Evolutionary conservation across 371 early-diverging fungal species (phyloP).

Genomic region (Zychaea mexicana): DNA sequence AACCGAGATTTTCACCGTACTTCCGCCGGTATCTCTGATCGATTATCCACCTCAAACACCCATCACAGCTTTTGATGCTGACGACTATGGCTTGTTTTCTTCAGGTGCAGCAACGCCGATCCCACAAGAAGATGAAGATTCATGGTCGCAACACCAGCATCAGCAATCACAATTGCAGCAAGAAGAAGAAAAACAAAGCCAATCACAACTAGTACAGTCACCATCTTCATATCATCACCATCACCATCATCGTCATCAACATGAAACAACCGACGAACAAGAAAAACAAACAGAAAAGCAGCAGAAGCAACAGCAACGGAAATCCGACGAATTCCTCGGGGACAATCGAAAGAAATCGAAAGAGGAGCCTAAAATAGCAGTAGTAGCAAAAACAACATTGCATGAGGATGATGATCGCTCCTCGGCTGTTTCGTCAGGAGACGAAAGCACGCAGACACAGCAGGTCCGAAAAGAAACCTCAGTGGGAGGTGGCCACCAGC

Average conservation of each 20-base stretch:
- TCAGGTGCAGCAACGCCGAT: conserved; percentile 2
- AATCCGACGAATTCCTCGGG: background rate
- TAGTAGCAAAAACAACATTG: background rate
- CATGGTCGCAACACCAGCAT: background rate
- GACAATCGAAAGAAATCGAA: background rate
- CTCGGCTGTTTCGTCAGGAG: background rate
- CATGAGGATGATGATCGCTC: background rate
- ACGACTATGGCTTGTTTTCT: conserved; percentile 10
- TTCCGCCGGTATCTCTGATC: conserved; percentile 48
- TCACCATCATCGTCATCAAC: background rate
- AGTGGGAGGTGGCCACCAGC: background rate
- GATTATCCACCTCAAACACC: conserved; percentile 18
- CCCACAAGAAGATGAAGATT: background rate
- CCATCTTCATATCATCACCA: background rate
- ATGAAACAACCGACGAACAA: background rate
- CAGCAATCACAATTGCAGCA: background rate
- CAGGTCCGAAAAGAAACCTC: background rate
- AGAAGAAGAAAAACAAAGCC: background rate
- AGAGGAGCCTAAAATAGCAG: background rate
- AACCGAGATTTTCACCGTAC: conserved; percentile 49
- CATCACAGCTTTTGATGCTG: background rate
- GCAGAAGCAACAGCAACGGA: background rate
- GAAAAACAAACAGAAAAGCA: background rate
- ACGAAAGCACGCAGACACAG: background rate
- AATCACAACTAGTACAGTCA: background rate